Percentiles rank a stretch among this genome's conserved stretches.
phyloP scores from a whole-genome alignment of 805 yeast genomes.

The Metschnikowia cerradonensis region DNA sequence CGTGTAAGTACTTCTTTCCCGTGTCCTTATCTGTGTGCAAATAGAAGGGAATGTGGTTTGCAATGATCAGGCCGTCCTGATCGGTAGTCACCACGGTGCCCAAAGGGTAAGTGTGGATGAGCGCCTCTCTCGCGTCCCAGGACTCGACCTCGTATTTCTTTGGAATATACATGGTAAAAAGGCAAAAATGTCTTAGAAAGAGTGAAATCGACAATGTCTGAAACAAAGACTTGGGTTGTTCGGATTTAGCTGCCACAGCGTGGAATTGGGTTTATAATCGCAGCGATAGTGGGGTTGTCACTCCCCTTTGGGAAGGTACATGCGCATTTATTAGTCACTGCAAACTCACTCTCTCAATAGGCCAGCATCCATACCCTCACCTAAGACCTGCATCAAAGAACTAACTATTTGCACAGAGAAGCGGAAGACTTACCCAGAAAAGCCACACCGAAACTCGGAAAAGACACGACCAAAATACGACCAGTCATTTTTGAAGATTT shows the following conservation, averaged over 20 bases:
- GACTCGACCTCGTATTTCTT: slow-evolving; percentile 25
- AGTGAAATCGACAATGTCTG: not conserved
- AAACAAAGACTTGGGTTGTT: no score
- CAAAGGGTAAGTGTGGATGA: slow-evolving; percentile 48
- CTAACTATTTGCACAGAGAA: not conserved
- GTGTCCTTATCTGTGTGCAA: slow-evolving; percentile 33
- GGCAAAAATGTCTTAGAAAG: not conserved
- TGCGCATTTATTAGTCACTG: slow-evolving; percentile 1
- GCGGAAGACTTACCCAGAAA: no score
- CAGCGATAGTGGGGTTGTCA: not conserved
- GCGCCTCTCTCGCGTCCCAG: slow-evolving; percentile 35
- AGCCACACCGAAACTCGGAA: no score
- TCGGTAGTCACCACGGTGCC: slow-evolving; percentile 46
- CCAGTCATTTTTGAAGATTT: no score
- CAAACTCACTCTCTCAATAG: not conserved
- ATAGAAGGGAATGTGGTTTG: slow-evolving; percentile 57
- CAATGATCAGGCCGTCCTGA: slow-evolving; percentile 40
- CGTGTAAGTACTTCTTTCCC: slow-evolving; percentile 41
- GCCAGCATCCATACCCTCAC: not conserved
- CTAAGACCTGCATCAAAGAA: not conserved
- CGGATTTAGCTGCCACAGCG: not conserved
- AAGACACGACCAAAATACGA: no score
- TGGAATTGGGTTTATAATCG: not conserved
- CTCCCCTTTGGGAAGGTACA: not conserved
- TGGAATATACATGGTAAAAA: slow-evolving; percentile 35